A percentile compares a stretch with the other conserved stretches of the same genome.
These are phyloP conservation scores for Boletus insuetus DNA, from an alignment of 768 basidiomycete genomes.

Conservation along the genomic window DNA sequence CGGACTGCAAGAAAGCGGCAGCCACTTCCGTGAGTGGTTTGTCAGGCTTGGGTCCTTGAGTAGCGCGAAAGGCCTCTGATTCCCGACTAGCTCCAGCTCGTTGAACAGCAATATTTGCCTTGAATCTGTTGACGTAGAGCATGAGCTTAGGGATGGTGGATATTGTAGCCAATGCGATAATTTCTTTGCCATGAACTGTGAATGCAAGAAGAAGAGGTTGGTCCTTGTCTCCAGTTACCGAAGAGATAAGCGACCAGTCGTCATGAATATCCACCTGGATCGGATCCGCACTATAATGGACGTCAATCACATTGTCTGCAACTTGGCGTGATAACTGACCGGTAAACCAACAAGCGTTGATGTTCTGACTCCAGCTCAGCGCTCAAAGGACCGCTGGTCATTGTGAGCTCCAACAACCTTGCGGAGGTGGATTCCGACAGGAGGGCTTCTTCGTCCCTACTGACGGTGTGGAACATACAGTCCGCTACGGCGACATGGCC, in stretches of 20 bases:
- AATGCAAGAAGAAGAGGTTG: slow-evolving; percentile 71
- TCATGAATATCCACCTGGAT: slow-evolving; percentile 71
- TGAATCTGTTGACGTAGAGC: slow-evolving; percentile 71
- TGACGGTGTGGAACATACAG: slow-evolving; percentile 73
- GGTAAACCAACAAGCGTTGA: slow-evolving; percentile 69
- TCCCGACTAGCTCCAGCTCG: slow-evolving; percentile 74
- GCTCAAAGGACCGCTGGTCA: slow-evolving; percentile 71
- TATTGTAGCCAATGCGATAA: slow-evolving; percentile 66
- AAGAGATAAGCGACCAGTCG: slow-evolving; percentile 67
- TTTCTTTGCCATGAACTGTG: slow-evolving; percentile 64
- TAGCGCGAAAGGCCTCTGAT: slow-evolving; percentile 73
- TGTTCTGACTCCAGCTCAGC: slow-evolving; percentile 73
- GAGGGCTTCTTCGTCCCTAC: slow-evolving; percentile 46
- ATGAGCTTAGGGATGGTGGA: slow-evolving; percentile 77
- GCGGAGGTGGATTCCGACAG: slow-evolving; percentile 33
- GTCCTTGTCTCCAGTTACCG: slow-evolving; percentile 39
- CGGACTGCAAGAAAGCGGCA: slow-evolving; percentile 76
- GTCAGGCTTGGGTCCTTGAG: slow-evolving; percentile 67
- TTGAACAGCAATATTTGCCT: slow-evolving; percentile 68
- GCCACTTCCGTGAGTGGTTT: slow-evolving; percentile 86
- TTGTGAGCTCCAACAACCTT: slow-evolving; percentile 67
- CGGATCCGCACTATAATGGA: slow-evolving; percentile 63
- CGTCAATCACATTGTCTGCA: neutral
- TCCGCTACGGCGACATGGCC: slow-evolving; percentile 66
- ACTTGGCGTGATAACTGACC: slow-evolving; percentile 43